Evolutionary conservation across 2,329 filamentous ascomycete genomes (phyloP).

Genomic region (Cadophora malorum): DNA sequence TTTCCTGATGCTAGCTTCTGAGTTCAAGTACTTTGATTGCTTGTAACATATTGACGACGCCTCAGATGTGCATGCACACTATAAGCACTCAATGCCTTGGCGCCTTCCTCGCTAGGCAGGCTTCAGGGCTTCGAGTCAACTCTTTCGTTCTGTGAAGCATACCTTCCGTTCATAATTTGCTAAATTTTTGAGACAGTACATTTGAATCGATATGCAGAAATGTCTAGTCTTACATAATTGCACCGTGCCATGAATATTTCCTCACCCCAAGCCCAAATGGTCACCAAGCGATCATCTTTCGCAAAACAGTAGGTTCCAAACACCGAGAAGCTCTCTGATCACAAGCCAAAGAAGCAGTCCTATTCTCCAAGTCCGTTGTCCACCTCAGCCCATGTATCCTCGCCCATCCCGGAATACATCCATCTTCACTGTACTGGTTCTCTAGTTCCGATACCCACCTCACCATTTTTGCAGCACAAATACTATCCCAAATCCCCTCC

Average conservation of each 20-base stretch:
- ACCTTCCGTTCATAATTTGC: too few relatives aligned
- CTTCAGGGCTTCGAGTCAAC: too few relatives aligned
- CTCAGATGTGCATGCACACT: background rate
- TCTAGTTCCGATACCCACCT: slow-evolving; percentile 30
- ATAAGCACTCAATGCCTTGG: background rate
- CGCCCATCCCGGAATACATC: slow-evolving; percentile 26
- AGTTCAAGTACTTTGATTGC: background rate
- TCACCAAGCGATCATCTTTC: background rate
- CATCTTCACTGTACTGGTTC: slow-evolving; percentile 13
- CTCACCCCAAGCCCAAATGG: background rate
- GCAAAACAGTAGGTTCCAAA: background rate
- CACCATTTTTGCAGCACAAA: slow-evolving; percentile 19
- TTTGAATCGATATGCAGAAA: too few relatives aligned
- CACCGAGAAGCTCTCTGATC: slow-evolving; percentile 16
- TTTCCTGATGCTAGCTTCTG: background rate
- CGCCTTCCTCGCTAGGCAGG: too few relatives aligned
- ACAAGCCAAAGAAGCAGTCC: slow-evolving; percentile 21
- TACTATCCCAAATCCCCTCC: slow-evolving; percentile 69
- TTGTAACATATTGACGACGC: background rate
- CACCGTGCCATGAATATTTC: background rate
- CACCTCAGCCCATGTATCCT: slow-evolving; percentile 20
- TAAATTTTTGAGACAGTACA: too few relatives aligned
- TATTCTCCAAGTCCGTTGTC: slow-evolving; percentile 19
- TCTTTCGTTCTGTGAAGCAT: too few relatives aligned
- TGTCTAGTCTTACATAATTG: too few relatives aligned